phyloP scores from a whole-genome alignment of 2,329 filamentous ascomycete species.

The Colletotrichum sublineola region DNA sequence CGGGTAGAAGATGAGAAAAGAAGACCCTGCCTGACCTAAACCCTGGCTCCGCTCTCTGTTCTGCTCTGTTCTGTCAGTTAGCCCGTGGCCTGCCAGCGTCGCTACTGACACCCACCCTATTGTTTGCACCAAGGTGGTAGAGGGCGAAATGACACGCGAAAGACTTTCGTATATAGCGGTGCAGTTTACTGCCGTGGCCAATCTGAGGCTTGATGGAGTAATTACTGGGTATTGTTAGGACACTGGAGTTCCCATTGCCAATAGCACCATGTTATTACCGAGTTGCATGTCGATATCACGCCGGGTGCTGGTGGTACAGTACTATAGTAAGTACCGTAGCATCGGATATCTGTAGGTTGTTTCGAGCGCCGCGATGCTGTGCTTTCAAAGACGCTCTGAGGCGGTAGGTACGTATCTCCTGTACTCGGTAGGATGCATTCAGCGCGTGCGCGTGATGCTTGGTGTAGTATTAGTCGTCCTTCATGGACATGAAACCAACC shows the following conservation, averaged over 20 bases:
- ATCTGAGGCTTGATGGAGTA: background rate
- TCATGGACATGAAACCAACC: background rate
- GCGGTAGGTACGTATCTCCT: background rate
- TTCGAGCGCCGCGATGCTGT: background rate
- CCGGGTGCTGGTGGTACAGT: background rate
- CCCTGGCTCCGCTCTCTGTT: slow-evolving; percentile 15
- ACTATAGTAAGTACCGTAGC: background rate
- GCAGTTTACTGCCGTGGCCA: background rate
- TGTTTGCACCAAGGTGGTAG: background rate
- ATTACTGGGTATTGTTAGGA: background rate
- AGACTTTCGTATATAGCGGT: background rate
- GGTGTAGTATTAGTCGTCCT: background rate
- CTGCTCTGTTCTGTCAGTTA: background rate
- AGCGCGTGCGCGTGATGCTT: background rate
- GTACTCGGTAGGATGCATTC: background rate
- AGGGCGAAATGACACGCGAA: background rate
- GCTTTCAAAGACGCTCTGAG: background rate
- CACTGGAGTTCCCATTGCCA: slow-evolving; percentile 3
- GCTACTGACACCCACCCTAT: background rate
- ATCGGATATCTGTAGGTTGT: background rate
- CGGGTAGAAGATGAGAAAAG: background rate
- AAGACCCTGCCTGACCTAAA: slow-evolving; percentile 8
- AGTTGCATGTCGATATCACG: background rate
- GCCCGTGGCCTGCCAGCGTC: background rate
- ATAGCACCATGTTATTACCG: slow-evolving; percentile 11